Percentiles rank a stretch among this genome's conserved stretches.
Conservation (phyloP, 345 rosid species). For the Clausena lansium region DNA sequence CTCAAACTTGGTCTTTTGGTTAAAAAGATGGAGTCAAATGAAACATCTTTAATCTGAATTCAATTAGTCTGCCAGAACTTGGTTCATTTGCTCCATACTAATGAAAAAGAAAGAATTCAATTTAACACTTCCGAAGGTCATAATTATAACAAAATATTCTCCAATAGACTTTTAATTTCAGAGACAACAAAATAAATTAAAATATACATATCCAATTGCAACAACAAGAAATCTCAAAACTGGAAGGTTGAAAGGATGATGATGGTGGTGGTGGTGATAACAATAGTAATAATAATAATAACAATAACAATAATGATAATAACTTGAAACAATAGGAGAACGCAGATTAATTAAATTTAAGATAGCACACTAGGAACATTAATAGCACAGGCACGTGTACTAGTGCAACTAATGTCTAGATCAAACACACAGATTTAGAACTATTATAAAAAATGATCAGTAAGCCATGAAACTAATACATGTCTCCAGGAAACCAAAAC, state of each 20-base stretch:
- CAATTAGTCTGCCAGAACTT: background rate
- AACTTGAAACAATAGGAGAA: background rate
- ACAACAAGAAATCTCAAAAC: background rate
- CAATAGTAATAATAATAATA: no score
- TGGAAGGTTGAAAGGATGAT: no score
- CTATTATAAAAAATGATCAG: background rate
- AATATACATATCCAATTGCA: background rate
- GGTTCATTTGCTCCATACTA: background rate
- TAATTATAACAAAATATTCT: background rate
- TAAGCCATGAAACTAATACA: background rate
- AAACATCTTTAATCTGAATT: background rate
- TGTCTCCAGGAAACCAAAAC: conserved; percentile 13
- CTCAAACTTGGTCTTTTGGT: background rate
- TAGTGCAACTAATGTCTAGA: background rate
- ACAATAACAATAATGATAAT: background rate
- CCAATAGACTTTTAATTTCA: background rate
- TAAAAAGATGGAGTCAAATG: background rate
- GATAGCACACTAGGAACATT: background rate
- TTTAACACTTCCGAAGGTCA: background rate
- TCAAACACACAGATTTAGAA: background rate
- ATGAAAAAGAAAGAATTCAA: background rate
- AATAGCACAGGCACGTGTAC: background rate
- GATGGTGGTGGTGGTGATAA: no score
- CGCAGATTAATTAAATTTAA: background rate
- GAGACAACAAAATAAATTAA: background rate